Base-by-base conservation (phyloP, 257 asterid genomes). In the Solanum sparsipilum region DNA sequence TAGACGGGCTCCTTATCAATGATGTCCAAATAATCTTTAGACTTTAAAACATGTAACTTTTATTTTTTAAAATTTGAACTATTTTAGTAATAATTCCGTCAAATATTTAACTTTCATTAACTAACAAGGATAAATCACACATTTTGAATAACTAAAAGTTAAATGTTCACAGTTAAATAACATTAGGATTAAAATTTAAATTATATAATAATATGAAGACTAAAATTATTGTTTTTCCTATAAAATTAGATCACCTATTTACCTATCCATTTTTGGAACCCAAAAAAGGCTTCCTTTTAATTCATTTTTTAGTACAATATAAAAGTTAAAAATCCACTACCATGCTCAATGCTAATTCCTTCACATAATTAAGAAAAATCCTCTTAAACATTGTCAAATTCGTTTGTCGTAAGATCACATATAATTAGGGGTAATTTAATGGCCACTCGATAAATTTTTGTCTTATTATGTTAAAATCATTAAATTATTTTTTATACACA, bases 261-360 rank as follows among this genome's bases (percentile, higher is more conserved):
- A 60, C 25, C 41, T 8, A 34, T 44, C 48, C 15, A 63, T 46
- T 31, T 81, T 34, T 71, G 79, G 91, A 91, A 91, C 93, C 94
- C 74, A 85, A 56, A 86, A 91, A 89, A 87, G 88, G 92, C 85
- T 36, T 86, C 11, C 32, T 75, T 75, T 75, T 38, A 12, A 13
- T 36, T 75, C 21, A 75, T 27, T 23, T 38, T 36, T 36, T 36
- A 9, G 2, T 20, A 35, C 12, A 73, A 3, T n/a, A n/a, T n/a
- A n/a, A 72, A 72, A 23, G 21, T 11, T 23, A 21, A 36, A 75
- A 36, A 36, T 23, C 9, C 32, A 75, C 18, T 39, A 38, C 60
- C 25, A 23, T 75, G 35, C 5, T n/a, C 5, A 3, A 76, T 11
- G 10, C 32, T 75, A 4, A 75, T 5, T 39, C 83, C 84, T 38